Evolutionary conservation across 768 basidiomycete genomes (phyloP).

Genomic region (Floccularia luteovirens): DNA sequence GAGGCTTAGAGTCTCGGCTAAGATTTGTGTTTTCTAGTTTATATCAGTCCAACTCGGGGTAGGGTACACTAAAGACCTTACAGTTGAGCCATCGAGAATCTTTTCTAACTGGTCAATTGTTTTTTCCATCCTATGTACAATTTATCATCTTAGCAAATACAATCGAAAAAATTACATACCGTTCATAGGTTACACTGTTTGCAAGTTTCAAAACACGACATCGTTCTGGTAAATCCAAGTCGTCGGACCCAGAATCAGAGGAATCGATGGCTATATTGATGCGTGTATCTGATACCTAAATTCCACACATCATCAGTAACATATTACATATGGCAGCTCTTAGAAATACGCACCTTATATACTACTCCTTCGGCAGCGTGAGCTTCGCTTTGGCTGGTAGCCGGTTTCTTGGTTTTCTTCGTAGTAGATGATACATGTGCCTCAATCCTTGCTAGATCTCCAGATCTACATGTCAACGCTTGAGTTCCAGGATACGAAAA

Average conservation of each 20-base stretch:
- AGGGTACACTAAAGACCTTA: neutral
- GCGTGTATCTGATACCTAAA: conserved; percentile 70
- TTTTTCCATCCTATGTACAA: conserved; percentile 68
- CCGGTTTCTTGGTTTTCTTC: conserved; percentile 37
- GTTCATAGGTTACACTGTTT: conserved; percentile 87
- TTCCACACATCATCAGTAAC: conserved; percentile 1
- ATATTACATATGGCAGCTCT: conserved; percentile 1
- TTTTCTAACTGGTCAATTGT: conserved; percentile 61
- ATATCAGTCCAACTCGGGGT: conserved; percentile 7
- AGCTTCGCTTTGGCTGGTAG: conserved; percentile 28
- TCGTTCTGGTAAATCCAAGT: conserved; percentile 77
- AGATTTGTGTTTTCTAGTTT: conserved; percentile 27
- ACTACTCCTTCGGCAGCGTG: conserved; percentile 70
- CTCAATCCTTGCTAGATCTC: conserved; percentile 85
- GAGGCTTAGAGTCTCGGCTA: conserved; percentile 38
- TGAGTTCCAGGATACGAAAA: neutral
- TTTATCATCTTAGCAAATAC: neutral
- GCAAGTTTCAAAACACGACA: conserved; percentile 85
- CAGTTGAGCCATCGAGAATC: conserved; percentile 3
- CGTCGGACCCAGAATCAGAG: conserved; percentile 49
- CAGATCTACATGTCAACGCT: conserved; percentile 46
- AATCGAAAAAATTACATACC: conserved; percentile 39
- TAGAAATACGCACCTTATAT: conserved; percentile 51
- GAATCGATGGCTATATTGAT: conserved; percentile 76
- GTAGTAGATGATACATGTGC: conserved; percentile 44